These are phyloP conservation scores for Linnemannia exigua DNA, from an alignment of 192 early-diverging fungal genomes.

Conservation along the genomic window DNA sequence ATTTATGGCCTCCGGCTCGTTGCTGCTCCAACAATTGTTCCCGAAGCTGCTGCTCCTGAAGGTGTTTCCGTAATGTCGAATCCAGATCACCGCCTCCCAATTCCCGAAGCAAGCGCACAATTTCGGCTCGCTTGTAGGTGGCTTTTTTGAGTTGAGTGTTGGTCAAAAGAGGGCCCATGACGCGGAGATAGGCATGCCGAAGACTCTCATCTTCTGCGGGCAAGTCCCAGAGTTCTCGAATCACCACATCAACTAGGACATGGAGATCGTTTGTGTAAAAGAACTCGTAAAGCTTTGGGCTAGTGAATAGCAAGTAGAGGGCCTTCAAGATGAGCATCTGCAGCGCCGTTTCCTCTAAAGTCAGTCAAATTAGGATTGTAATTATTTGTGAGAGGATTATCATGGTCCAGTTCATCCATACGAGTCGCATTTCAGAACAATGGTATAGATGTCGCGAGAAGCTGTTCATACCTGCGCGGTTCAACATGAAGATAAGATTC, in stretches of 20 bases:
- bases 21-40: constrained; percentile 26
- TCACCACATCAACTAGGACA: constrained; percentile 88
- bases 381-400: neutral
- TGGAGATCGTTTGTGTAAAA: constrained; percentile 95
- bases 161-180: constrained; percentile 73
- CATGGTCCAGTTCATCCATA: too few species aligned
- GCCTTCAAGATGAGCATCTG: constrained; percentile 77
- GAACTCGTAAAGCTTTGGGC: constrained; percentile 65
- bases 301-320: constrained; percentile 77
- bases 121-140: constrained; percentile 66
- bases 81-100: constrained; percentile 54
- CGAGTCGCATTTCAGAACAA: too few species aligned
- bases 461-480: constrained; percentile 77
- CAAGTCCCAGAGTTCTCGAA: constrained; percentile 88
- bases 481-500: constrained; percentile 93
- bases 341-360: constrained; percentile 64
- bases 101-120: constrained; percentile 57
- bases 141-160: constrained; percentile 67
- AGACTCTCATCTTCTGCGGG: constrained; percentile 75
- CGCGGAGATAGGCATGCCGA: constrained; percentile 77
- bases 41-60: constrained; percentile 25
- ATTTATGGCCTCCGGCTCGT: neutral
- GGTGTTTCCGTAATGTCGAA: constrained; percentile 20
- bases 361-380: neutral
- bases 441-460: neutral